Evolutionary conservation across 2,329 filamentous ascomycete genomes (phyloP), one percentile per base, ranked within the genome.

Genomic region (Cyanodermella asteris): DNA sequence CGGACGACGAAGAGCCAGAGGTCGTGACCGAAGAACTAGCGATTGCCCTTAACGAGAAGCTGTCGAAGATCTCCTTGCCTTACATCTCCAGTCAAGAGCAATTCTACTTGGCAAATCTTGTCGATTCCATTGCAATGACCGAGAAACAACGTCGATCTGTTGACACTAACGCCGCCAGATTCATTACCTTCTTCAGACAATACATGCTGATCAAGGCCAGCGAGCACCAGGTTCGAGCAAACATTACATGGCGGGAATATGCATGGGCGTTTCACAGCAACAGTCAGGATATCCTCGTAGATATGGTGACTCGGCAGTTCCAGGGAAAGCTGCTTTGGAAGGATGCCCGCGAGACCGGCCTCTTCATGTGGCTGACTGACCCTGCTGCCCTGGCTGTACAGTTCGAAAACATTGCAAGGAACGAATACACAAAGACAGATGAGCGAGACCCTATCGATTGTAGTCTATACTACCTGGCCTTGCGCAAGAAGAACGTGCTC

Each of bases 281-380:
- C 7, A 78, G 80, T 31, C 87, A 97, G 46, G 84, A 94, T 42
- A 82, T 94, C 19, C 54, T 94, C 11, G 56, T 75, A 1, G 78
- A 91, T 43, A 71, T 91, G 37, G 73, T 91, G 7, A 69, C 71
- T 7, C 59, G 66, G 12, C 78, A 90, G 38, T 81, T 74, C 37
- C 73, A 81, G 34, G 72, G 73, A 1, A 72, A 66, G 30, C 60
- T 94, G 53, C 53, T 72, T 5, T 97, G 87, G 87, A 64, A 74
- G 33, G 64, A 82, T 38, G 87, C 84, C 2, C 63, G 74, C 23
- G 74, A 90, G 42, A 78, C 74, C 35, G 87, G 87, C 7, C 61
- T 94, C 28, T 93, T 91, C 42, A 84, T 93, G 70, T 97, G 87
- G 84, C 59, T 97, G 34, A 66, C 69, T 1, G 82, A 93, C 45